Evolutionary conservation across 208 protist species (phyloP).

Genomic region (Strigomonas culicis): DNA sequence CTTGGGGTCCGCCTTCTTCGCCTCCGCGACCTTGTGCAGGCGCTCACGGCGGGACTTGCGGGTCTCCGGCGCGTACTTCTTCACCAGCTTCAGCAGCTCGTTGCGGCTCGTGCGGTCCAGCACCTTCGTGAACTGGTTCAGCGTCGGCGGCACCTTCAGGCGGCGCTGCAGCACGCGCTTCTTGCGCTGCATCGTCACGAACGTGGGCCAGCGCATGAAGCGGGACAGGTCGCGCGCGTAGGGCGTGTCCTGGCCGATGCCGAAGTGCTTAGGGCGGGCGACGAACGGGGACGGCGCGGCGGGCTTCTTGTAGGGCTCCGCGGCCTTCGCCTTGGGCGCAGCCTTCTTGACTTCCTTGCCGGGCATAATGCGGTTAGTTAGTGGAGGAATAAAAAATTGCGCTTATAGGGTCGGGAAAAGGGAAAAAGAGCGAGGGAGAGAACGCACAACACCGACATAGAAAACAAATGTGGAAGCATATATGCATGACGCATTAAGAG

Average conservation of each 20-base stretch:
- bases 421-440: conserved; percentile 9
- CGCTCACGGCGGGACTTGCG: conserved; percentile 94
- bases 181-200: conserved; percentile 98
- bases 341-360: conserved; percentile 83
- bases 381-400: conserved; percentile 11
- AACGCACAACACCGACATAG: too few species aligned
- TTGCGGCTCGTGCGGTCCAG: conserved; percentile 91
- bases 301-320: conserved; percentile 78
- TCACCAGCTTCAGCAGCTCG: conserved; percentile 98
- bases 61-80: conserved; percentile 98
- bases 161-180: conserved; percentile 96
- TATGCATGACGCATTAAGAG: too few species aligned
- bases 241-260: conserved; percentile 92
- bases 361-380: conserved; percentile 36
- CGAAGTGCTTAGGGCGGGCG: conserved; percentile 87
- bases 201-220: conserved; percentile 98
- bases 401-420: not conserved
- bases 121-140: conserved; percentile 93
- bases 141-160: conserved; percentile 95
- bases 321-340: conserved; percentile 61
- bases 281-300: conserved; percentile 56
- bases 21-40: conserved; percentile 90
- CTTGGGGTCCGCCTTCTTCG: conserved; percentile 88
- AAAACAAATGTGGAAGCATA: too few species aligned
- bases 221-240: conserved; percentile 96